phyloP scores from a whole-genome alignment of 257 asterid genomes.

The Primulina tabacum region DNA sequence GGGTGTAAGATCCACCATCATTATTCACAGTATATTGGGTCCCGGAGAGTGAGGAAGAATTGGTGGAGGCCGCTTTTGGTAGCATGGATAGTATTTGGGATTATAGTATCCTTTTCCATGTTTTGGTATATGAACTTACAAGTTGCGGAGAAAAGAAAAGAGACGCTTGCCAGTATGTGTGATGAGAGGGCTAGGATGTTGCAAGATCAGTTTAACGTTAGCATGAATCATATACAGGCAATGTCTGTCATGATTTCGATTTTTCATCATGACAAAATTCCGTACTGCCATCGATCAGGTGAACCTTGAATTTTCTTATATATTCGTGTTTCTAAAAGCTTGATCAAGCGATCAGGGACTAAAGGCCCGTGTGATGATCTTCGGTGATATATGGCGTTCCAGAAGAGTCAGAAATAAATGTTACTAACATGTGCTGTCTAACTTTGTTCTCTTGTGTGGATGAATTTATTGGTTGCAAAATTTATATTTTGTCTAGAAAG shows the following conservation, averaged over 20 bases:
- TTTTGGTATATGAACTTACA: conserved; percentile 58
- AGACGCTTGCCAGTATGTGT: conserved; percentile 82
- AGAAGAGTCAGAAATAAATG: background rate
- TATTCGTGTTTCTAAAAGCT: background rate
- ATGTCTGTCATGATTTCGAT: conserved; percentile 91
- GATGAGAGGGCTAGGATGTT: conserved; percentile 98
- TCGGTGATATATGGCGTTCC: background rate
- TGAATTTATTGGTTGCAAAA: background rate
- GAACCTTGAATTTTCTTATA: conserved; percentile 1
- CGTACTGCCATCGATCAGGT: conserved; percentile 98
- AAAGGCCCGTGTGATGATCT: background rate
- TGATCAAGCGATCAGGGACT: background rate
- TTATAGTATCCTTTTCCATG: conserved; percentile 34
- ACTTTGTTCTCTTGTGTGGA: background rate
- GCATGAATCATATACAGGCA: conserved; percentile 94
- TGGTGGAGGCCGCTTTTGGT: conserved; percentile 62
- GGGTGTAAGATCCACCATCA: conserved; percentile 54
- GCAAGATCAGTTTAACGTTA: conserved; percentile 96
- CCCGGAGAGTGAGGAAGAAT: conserved; percentile 46
- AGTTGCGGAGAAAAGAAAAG: conserved; percentile 75
- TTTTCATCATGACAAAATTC: conserved; percentile 81
- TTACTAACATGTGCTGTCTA: background rate
- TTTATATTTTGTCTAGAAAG: background rate
- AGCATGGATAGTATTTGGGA: conserved; percentile 48
- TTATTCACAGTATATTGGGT: conserved; percentile 50